Evolutionary conservation across 2,329 filamentous ascomycete genomes (phyloP).

Genomic region (Fusarium abutilonis): DNA sequence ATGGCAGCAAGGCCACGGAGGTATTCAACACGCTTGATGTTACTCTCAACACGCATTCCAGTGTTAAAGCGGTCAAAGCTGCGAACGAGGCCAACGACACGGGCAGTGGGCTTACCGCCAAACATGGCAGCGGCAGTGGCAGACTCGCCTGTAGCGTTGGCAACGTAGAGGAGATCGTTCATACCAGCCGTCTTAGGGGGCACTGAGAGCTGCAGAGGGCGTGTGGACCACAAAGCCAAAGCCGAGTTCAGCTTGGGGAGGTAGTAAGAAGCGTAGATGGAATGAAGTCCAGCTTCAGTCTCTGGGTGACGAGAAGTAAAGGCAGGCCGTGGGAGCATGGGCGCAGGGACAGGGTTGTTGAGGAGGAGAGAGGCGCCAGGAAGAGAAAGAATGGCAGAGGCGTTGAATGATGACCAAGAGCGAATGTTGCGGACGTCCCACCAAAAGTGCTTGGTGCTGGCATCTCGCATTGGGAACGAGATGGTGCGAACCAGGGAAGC

Average conservation of each 20-base stretch:
- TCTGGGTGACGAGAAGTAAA: slow-evolving; percentile 74
- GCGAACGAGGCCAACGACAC: slow-evolving; percentile 86
- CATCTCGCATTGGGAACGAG: slow-evolving; percentile 73
- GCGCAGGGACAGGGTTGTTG: slow-evolving; percentile 70
- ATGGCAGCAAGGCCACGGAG: slow-evolving; percentile 85
- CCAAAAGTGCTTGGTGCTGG: slow-evolving; percentile 86
- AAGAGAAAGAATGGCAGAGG: slow-evolving; percentile 75
- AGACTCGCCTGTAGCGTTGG: slow-evolving; percentile 66
- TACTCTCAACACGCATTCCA: slow-evolving; percentile 86
- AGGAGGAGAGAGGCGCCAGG: slow-evolving; percentile 78
- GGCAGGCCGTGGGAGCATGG: slow-evolving; percentile 68
- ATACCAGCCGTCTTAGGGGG: slow-evolving; percentile 50
- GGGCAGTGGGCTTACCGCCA: slow-evolving; percentile 60
- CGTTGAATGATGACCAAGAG: slow-evolving; percentile 82
- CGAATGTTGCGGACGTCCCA: slow-evolving; percentile 93
- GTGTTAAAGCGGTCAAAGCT: slow-evolving; percentile 96
- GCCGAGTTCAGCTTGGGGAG: slow-evolving; percentile 88
- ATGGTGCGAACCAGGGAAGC: slow-evolving; percentile 83
- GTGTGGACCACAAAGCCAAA: slow-evolving; percentile 77
- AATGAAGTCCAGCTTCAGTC: slow-evolving; percentile 79
- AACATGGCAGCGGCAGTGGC: slow-evolving; percentile 64
- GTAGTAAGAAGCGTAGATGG: slow-evolving; percentile 80
- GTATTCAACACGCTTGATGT: slow-evolving; percentile 88
- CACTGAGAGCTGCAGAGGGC: slow-evolving; percentile 65
- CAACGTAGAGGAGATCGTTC: slow-evolving; percentile 71